These are phyloP conservation scores for Escallonia herrerae DNA, from an alignment of 129 eudicot genomes.

Conservation along the genomic window DNA sequence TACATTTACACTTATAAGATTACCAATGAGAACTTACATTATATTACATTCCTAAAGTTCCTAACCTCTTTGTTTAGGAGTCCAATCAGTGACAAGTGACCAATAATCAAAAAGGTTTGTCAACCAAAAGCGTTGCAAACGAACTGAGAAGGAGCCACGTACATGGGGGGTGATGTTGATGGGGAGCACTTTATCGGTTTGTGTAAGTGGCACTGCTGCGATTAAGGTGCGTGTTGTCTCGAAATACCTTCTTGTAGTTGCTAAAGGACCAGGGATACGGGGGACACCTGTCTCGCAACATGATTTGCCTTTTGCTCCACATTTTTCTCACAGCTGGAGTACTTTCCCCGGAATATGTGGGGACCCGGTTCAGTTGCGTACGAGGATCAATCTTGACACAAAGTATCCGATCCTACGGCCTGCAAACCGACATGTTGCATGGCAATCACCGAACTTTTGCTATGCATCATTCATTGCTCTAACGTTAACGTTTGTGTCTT, in stretches of 20 bases:
- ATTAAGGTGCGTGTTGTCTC: slow-evolving; percentile 21
- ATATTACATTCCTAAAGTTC: too few species aligned
- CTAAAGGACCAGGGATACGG: not conserved
- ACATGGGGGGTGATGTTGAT: slow-evolving; percentile 18
- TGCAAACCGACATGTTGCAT: not conserved
- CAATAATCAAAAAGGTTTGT: not conserved
- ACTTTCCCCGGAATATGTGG: not conserved
- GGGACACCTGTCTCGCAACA: slow-evolving; percentile 41
- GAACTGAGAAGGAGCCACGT: not conserved
- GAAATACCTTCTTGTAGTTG: slow-evolving; percentile 1
- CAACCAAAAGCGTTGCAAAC: not conserved
- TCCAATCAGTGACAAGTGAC: not conserved
- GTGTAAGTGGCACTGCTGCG: slow-evolving; percentile 9
- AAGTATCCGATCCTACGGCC: not conserved
- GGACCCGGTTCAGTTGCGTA: not conserved
- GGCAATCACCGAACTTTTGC: too few species aligned
- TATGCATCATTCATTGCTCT: too few species aligned
- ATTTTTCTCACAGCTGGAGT: not conserved
- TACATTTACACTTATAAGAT: too few species aligned
- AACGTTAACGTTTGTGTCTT: too few species aligned
- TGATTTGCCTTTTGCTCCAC: not conserved
- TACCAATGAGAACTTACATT: too few species aligned
- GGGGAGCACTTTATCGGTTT: not conserved
- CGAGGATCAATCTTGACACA: not conserved
- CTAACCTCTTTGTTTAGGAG: too few species aligned